Conservation (phyloP, 2,329 filamentous ascomycete genomes). For the Cyclaneusma minus region DNA sequence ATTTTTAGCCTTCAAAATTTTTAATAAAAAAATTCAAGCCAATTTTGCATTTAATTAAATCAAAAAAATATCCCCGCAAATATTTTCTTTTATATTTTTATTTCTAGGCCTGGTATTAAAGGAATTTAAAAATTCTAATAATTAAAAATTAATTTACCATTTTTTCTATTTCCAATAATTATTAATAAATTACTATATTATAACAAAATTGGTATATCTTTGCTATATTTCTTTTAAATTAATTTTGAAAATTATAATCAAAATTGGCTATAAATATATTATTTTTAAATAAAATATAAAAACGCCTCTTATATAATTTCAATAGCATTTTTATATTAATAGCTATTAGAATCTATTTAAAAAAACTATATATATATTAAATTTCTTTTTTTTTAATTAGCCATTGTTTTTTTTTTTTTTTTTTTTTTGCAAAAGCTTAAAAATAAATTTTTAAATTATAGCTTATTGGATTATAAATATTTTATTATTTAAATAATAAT, state of each 20-base stretch:
- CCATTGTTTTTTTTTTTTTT: too few species aligned
- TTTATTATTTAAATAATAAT: slow-evolving; percentile 1
- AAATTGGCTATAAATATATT: too few species aligned
- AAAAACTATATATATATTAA: too few species aligned
- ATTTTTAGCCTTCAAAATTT: too few species aligned
- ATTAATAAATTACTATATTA: slow-evolving; percentile 1
- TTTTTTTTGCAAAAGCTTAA: background rate
- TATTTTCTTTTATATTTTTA: background rate
- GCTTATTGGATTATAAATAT: background rate
- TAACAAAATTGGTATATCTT: slow-evolving; percentile 2
- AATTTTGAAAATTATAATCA: slow-evolving; percentile 1
- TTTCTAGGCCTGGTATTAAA: slow-evolving; percentile 1
- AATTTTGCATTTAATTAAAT: slow-evolving; percentile 1
- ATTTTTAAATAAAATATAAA: background rate
- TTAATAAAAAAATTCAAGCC: too few species aligned
- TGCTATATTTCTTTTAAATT: background rate
- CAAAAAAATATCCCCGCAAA: background rate
- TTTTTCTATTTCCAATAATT: background rate
- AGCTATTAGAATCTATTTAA: too few species aligned
- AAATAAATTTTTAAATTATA: background rate
- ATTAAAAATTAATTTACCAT: background rate
- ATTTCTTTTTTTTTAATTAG: too few species aligned
- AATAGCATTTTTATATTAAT: too few species aligned
- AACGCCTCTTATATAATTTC: too few species aligned
- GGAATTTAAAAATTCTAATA: too few species aligned